Evolutionary conservation across 352 stramenopile genomes (phyloP).

Genomic region (Phytophthora sp.): DNA sequence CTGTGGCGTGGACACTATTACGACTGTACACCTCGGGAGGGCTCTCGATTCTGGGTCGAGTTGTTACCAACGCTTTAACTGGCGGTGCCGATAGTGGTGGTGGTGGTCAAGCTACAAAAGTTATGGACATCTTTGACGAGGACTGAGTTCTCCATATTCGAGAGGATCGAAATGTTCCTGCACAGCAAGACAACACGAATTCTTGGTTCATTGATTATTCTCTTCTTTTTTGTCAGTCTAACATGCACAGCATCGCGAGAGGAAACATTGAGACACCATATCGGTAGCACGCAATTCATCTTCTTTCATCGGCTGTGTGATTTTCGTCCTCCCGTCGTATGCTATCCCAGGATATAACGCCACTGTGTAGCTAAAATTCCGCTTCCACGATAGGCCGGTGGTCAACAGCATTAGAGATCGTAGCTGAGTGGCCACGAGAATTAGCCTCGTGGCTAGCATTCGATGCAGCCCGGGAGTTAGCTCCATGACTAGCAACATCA

Average conservation of each 20-base stretch:
- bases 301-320: conserved; percentile 4
- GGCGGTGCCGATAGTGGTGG: not conserved
- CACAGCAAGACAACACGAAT: conserved; percentile 18
- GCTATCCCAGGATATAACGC: conserved; percentile 28
- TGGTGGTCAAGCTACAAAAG: conserved; percentile 23
- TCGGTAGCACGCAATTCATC: conserved; percentile 12
- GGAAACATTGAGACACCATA: conserved; percentile 28
- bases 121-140: conserved; percentile 55
- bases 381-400: conserved; percentile 36
- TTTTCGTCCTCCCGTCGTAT: conserved; percentile 10
- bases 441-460: conserved; percentile 12
- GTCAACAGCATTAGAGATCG: conserved; percentile 40
- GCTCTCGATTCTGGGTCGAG: conserved; percentile 33
- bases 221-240: conserved; percentile 44
- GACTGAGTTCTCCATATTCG: conserved; percentile 11
- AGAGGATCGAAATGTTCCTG: not conserved
- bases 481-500: not conserved
- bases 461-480: not conserved
- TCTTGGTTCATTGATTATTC: conserved; percentile 40
- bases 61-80: conserved; percentile 19
- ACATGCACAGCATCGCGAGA: conserved; percentile 37
- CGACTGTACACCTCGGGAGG: conserved; percentile 75
- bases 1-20: conserved; percentile 67
- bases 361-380: conserved; percentile 41
- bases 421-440: conserved; percentile 21